phyloP scores from a whole-genome alignment of 1,284 basidiomycete genomes.

The Pulchroboletus neoregius region DNA sequence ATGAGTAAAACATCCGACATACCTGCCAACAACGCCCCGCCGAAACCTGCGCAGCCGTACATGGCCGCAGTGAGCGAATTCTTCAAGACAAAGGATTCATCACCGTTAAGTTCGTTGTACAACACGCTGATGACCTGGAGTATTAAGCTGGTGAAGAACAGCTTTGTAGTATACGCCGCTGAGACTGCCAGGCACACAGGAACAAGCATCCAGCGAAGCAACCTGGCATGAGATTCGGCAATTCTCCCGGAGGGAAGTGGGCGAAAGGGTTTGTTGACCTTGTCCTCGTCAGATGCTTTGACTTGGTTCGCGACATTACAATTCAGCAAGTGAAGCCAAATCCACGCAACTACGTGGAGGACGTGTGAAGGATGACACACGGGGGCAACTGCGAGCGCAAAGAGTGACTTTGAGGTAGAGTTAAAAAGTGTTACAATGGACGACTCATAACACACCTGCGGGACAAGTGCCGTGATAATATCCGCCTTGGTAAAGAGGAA shows the following conservation, averaged over 20 bases:
- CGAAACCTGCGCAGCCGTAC: conserved; percentile 21
- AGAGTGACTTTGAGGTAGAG: conserved; percentile 14
- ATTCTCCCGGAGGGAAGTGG: conserved; percentile 38
- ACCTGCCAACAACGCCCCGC: conserved; percentile 23
- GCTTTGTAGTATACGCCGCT: conserved; percentile 17
- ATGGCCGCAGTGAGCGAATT: conserved; percentile 19
- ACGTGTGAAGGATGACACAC: conserved; percentile 15
- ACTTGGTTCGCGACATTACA: conserved; percentile 42
- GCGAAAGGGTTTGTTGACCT: conserved; percentile 36
- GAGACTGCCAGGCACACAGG: conserved; percentile 32
- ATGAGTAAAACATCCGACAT: not conserved
- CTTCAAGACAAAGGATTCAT: conserved; percentile 15
- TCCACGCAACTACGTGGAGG: conserved; percentile 33
- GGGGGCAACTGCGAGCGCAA: conserved; percentile 13
- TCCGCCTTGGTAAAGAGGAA: conserved; percentile 40
- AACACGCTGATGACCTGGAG: conserved; percentile 19
- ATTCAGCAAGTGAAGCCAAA: conserved; percentile 40
- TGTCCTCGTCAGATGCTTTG: conserved; percentile 36
- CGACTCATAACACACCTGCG: conserved; percentile 28
- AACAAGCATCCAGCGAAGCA: conserved; percentile 37
- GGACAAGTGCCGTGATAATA: conserved; percentile 35
- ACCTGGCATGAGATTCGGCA: conserved; percentile 25
- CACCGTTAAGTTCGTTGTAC: conserved; percentile 26
- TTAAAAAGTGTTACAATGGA: not conserved
- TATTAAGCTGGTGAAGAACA: conserved; percentile 19